Percentiles rank a stretch among this genome's conserved stretches.
Evolutionary conservation across 257 asterid genomes (phyloP).

Genomic region (Penstemon davidsonii): DNA sequence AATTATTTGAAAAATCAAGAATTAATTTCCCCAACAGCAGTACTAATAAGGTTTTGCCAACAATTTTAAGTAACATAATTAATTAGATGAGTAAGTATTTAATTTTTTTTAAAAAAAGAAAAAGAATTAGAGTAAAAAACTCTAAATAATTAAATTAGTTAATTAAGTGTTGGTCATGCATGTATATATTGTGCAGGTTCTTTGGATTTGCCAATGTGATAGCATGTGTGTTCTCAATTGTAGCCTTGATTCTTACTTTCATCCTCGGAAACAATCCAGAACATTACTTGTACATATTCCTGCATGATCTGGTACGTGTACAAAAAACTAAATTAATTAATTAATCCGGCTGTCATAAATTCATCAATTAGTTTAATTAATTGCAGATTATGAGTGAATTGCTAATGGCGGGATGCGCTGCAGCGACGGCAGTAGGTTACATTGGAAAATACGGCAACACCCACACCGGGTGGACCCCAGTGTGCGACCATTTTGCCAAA

Average conservation of each 20-base stretch:
- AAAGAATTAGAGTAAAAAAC: too few species aligned
- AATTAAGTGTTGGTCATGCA: too few species aligned
- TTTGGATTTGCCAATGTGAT: constrained; percentile 55
- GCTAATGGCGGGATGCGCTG: constrained; percentile 58
- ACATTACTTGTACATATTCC: constrained; percentile 49
- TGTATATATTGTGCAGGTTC: constrained; percentile 47
- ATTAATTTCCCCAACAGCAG: too few species aligned
- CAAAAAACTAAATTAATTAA: too few species aligned
- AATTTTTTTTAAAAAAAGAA: too few species aligned
- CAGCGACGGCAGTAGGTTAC: constrained; percentile 48
- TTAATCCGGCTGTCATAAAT: neutral
- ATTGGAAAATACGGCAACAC: constrained; percentile 60
- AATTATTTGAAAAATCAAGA: too few species aligned
- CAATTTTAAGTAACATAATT: too few species aligned
- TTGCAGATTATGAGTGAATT: constrained; percentile 41
- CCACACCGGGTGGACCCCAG: constrained; percentile 55
- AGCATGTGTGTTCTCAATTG: constrained; percentile 40
- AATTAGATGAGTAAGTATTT: too few species aligned
- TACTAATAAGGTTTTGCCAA: too few species aligned
- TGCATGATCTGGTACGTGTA: constrained; percentile 64
- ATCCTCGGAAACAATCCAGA: constrained; percentile 33
- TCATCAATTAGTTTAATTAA: neutral
- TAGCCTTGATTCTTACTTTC: constrained; percentile 34
- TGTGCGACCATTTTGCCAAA: constrained; percentile 56
- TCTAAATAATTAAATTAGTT: too few species aligned